These are phyloP conservation scores for Rickenella mellea DNA, from an alignment of 768 basidiomycete species.

Conservation along the genomic window DNA sequence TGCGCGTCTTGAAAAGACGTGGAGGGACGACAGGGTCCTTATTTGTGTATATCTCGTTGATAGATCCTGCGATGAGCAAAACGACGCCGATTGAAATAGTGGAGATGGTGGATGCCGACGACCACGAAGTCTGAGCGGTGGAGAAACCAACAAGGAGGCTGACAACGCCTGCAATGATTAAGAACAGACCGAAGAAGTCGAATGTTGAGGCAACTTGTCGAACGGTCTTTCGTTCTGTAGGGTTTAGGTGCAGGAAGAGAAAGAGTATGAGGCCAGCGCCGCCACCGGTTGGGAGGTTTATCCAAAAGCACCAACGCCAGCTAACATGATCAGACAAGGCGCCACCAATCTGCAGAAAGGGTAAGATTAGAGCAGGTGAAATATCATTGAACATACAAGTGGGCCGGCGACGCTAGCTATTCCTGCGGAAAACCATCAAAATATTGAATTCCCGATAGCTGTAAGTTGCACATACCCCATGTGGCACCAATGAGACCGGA, in stretches of 20 bases:
- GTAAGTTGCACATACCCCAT: slow-evolving; percentile 19
- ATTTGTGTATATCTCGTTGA: slow-evolving; percentile 54
- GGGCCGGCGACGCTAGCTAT: slow-evolving; percentile 56
- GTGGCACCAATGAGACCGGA: slow-evolving; percentile 18
- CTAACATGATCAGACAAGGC: slow-evolving; percentile 11
- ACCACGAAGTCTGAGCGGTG: slow-evolving; percentile 52
- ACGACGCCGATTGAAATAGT: slow-evolving; percentile 50
- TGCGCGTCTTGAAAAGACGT: slow-evolving; percentile 48
- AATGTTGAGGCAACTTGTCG: slow-evolving; percentile 53
- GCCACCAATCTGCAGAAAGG: slow-evolving; percentile 24
- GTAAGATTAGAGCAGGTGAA: slow-evolving; percentile 5
- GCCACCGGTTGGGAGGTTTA: slow-evolving; percentile 12
- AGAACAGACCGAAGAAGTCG: slow-evolving; percentile 58
- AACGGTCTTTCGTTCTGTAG: slow-evolving; percentile 34
- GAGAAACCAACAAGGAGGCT: slow-evolving; percentile 66
- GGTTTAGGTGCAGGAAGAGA: slow-evolving; percentile 12
- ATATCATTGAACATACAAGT: slow-evolving; percentile 25
- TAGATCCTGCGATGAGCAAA: slow-evolving; percentile 36
- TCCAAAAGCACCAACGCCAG: slow-evolving; percentile 20
- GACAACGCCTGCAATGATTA: slow-evolving; percentile 58
- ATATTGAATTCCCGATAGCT: not conserved
- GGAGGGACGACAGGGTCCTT: slow-evolving; percentile 68
- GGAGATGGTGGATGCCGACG: slow-evolving; percentile 46
- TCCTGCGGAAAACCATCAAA: too few species aligned
- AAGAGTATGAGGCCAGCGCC: slow-evolving; percentile 12